phyloP scores from a whole-genome alignment of 352 stramenopile genomes.

The Phytopythium mirpurense region DNA sequence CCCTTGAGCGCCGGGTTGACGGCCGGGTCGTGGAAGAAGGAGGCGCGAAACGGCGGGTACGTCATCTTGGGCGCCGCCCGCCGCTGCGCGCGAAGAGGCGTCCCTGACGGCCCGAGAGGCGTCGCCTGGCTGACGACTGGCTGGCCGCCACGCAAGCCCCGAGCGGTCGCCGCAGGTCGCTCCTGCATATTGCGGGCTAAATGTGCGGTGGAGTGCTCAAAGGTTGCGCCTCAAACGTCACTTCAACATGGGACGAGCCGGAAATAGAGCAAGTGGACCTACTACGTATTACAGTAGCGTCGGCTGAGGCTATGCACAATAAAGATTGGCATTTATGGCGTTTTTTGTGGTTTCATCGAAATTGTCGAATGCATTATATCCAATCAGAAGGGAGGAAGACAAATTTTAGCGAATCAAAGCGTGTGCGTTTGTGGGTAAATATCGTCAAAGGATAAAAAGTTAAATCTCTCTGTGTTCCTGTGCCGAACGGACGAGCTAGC shows the following conservation, averaged over 20 bases:
- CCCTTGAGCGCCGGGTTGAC: constrained; percentile 43
- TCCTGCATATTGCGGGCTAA: neutral
- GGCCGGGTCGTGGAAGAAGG: constrained; percentile 52
- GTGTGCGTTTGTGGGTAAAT: constrained; percentile 39
- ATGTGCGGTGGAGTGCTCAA: neutral
- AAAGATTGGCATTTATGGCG: too few relatives aligned
- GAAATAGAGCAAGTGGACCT: neutral
- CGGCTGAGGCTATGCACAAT: too few relatives aligned
- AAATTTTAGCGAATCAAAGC: neutral
- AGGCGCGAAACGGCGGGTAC: constrained; percentile 57
- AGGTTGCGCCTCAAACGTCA: neutral
- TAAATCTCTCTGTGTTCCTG: constrained; percentile 52
- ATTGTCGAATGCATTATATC: neutral
- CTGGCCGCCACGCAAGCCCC: too few relatives aligned
- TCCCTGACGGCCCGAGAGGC: too few relatives aligned
- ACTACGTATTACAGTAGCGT: neutral
- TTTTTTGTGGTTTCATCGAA: too few relatives aligned
- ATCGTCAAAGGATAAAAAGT: constrained; percentile 34
- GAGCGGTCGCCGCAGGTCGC: neutral
- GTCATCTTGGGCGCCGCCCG: constrained; percentile 1
- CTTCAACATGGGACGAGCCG: neutral
- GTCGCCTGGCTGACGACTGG: neutral
- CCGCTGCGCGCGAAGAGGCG: neutral
- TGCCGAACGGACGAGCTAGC: constrained; percentile 46
- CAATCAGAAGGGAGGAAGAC: neutral